Evolutionary conservation across 305 asterid genomes (phyloP).

Genomic region (Ilex paraguariensis): DNA sequence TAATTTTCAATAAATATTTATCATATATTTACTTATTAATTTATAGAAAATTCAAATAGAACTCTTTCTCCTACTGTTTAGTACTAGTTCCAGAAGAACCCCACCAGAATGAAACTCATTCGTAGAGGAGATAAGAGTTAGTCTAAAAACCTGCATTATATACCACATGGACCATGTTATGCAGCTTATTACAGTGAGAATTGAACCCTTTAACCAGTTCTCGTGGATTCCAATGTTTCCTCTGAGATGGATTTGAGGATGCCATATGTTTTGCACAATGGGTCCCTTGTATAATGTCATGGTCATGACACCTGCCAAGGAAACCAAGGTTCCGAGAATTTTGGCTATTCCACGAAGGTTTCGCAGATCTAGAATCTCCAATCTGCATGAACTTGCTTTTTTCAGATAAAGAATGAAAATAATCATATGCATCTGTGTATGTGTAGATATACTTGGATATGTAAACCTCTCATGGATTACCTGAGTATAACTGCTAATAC

Average conservation of each 20-base stretch:
- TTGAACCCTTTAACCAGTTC: constrained; percentile 57
- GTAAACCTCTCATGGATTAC: constrained; percentile 19
- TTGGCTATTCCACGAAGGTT: constrained; percentile 56
- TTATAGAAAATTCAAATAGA: too few species aligned
- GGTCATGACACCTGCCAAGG: constrained; percentile 60
- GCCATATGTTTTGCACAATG: constrained; percentile 32
- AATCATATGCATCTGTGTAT: neutral
- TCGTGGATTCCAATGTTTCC: constrained; percentile 33
- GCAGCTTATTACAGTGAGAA: constrained; percentile 57
- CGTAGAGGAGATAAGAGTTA: constrained; percentile 4
- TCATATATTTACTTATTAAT: too few species aligned
- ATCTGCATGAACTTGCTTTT: constrained; percentile 24
- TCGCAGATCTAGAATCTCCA: constrained; percentile 47
- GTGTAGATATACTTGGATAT: neutral
- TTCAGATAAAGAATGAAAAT: neutral
- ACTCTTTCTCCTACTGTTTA: too few species aligned
- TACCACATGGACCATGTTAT: constrained; percentile 61
- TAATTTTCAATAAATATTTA: constrained; percentile 15
- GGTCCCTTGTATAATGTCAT: constrained; percentile 71
- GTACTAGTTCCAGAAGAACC: too few species aligned
- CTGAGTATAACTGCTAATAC: constrained; percentile 58
- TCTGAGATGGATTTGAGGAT: constrained; percentile 31
- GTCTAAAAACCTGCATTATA: constrained; percentile 62
- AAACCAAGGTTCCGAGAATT: constrained; percentile 45
- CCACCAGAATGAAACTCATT: too few species aligned